These are phyloP conservation scores for Leishmania aethiopica DNA, from an alignment of 208 protist genomes.

Conservation along the genomic window DNA sequence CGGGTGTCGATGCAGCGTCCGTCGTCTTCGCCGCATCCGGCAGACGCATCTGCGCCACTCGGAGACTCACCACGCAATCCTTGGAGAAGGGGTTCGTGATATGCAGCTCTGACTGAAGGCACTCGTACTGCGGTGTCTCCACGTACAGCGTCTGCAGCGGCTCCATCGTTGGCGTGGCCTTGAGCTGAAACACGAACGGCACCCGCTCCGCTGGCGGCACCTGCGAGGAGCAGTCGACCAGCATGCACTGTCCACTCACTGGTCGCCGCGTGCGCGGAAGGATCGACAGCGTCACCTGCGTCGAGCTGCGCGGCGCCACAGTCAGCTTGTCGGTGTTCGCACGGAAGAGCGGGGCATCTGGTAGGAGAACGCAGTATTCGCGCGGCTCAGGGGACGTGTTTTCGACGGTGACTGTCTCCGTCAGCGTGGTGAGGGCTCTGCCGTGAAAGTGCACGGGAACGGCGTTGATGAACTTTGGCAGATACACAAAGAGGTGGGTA, in stretches of 20 bases:
- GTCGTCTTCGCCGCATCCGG: background rate
- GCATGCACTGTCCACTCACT: constrained; percentile 60
- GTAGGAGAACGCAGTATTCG: constrained; percentile 77
- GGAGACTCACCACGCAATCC: constrained; percentile 80
- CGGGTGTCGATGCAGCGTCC: background rate
- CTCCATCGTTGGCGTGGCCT: constrained; percentile 65
- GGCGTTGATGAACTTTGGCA: constrained; percentile 74
- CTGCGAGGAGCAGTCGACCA: constrained; percentile 60
- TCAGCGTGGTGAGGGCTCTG: constrained; percentile 73
- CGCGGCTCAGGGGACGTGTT: constrained; percentile 73
- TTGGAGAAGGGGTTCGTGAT: constrained; percentile 84
- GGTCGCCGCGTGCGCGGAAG: constrained; percentile 71
- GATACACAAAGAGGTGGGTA: constrained; percentile 74
- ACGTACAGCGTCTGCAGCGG: constrained; percentile 70
- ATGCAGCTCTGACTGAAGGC: constrained; percentile 62
- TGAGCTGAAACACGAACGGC: constrained; percentile 76
- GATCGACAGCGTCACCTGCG: constrained; percentile 60
- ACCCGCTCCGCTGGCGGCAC: constrained; percentile 50
- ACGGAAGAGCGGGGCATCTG: constrained; percentile 61
- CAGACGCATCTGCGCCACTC: constrained; percentile 61
- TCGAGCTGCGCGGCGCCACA: constrained; percentile 52
- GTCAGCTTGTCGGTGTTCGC: constrained; percentile 57
- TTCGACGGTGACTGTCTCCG: constrained; percentile 74
- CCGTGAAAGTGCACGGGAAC: constrained; percentile 79
- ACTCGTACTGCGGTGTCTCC: constrained; percentile 80